Evolutionary conservation across 1,284 basidiomycete genomes (phyloP).

Genomic region (Neotropicomus parvogracilis): DNA sequence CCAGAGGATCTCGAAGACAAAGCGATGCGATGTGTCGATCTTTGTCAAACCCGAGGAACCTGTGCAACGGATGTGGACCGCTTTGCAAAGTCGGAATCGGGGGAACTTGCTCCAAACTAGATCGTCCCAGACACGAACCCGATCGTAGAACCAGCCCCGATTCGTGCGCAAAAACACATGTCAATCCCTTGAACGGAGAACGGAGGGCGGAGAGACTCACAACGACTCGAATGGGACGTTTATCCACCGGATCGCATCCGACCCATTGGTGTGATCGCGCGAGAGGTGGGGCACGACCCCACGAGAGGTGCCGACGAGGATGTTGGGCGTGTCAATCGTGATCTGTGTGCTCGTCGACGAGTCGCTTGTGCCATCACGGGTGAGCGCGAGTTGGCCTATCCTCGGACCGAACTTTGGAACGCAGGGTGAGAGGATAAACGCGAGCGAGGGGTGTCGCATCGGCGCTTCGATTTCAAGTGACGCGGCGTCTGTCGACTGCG

Average conservation of each 20-base stretch:
- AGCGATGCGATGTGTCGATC: conserved; percentile 53
- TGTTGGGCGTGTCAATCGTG: conserved; percentile 54
- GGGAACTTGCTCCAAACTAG: conserved; percentile 57
- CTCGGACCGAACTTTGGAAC: conserved; percentile 27
- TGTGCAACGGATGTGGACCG: conserved; percentile 51
- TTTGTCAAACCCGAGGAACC: conserved; percentile 52
- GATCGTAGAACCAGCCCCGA: not conserved
- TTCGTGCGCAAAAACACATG: no score
- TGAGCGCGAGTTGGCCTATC: conserved; percentile 20
- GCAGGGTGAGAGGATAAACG: conserved; percentile 13
- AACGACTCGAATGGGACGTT: conserved; percentile 76
- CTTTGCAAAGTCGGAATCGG: conserved; percentile 56
- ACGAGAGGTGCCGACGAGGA: conserved; percentile 62
- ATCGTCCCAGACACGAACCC: not conserved
- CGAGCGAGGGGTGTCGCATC: conserved; percentile 14
- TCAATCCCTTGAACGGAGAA: no score
- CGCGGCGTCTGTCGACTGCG: not conserved
- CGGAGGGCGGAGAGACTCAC: no score
- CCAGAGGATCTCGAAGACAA: conserved; percentile 62
- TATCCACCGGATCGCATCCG: conserved; percentile 55
- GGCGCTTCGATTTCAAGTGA: not conserved
- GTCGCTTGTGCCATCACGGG: conserved; percentile 5
- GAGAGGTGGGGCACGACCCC: conserved; percentile 74
- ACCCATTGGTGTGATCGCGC: conserved; percentile 51
- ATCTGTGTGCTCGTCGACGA: conserved; percentile 16